Evolutionary conservation across 192 early-diverging fungal species (phyloP).

Genomic region (Geranomyces variabilis): DNA sequence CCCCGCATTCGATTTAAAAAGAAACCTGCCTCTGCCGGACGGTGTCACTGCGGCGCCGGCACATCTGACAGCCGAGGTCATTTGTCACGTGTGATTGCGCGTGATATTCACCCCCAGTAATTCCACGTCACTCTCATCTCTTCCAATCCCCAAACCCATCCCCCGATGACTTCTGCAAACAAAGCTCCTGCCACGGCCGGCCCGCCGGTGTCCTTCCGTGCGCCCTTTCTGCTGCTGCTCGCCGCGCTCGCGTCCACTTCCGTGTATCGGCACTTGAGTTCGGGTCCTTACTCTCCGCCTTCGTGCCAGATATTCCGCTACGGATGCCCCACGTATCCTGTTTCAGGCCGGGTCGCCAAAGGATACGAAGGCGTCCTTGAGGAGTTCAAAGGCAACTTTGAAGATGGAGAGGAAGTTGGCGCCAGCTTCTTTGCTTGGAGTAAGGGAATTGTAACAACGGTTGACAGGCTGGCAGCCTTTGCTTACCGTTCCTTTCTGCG

Average conservation of each 20-base stretch:
- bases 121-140: too few relatives aligned
- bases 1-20: too few relatives aligned
- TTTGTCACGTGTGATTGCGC: too few relatives aligned
- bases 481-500: conserved; percentile 26
- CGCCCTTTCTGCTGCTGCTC: conserved; percentile 1
- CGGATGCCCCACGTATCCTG: conserved; percentile 32
- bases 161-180: not conserved
- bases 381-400: conserved; percentile 47
- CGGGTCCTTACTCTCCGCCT: conserved; percentile 16
- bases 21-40: too few relatives aligned
- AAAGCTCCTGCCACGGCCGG: not conserved
- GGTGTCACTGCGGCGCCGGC: too few relatives aligned
- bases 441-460: not conserved
- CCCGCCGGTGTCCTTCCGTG: not conserved
- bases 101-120: too few relatives aligned
- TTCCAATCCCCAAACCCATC: too few relatives aligned
- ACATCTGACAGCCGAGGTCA: too few relatives aligned
- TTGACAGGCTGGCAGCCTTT: not conserved
- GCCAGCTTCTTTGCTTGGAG: conserved; percentile 49
- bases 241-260: not conserved
- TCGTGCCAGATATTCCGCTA: conserved; percentile 13
- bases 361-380: conserved; percentile 47
- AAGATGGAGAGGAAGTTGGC: conserved; percentile 53
- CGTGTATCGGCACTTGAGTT: conserved; percentile 6
- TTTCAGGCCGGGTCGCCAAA: conserved; percentile 32